A percentile compares a stretch with the other conserved stretches of the same genome.
Evolutionary conservation across 2,329 filamentous ascomycete species (phyloP).

Genomic region (Hypoxylon sp.): DNA sequence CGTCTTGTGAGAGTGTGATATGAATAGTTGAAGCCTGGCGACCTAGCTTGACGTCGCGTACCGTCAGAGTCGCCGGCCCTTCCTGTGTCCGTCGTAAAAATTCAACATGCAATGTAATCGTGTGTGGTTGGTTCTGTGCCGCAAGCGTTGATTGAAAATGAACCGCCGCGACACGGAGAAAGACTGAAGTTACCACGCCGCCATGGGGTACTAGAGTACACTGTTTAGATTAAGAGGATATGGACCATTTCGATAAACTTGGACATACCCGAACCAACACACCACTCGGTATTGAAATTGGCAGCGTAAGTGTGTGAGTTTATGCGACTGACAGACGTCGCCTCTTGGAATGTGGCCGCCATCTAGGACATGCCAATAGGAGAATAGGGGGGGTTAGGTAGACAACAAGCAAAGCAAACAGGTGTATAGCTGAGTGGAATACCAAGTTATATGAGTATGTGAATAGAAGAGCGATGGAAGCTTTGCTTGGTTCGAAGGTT

Average conservation of each 20-base stretch:
- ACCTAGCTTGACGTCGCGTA: slow-evolving; percentile 47
- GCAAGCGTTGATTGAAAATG: slow-evolving; percentile 47
- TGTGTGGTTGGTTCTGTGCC: slow-evolving; percentile 44
- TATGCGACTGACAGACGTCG: slow-evolving; percentile 36
- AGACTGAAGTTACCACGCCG: slow-evolving; percentile 71
- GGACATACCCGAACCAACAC: slow-evolving; percentile 44
- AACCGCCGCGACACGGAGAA: slow-evolving; percentile 60
- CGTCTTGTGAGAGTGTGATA: slow-evolving; percentile 44
- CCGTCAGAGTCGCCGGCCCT: slow-evolving; percentile 41
- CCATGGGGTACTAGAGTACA: slow-evolving; percentile 71
- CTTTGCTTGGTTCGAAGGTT: too few relatives aligned
- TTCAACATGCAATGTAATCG: slow-evolving; percentile 43
- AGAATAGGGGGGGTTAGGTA: neutral
- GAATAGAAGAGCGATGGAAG: too few relatives aligned
- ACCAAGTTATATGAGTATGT: too few relatives aligned
- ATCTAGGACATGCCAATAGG: slow-evolving; percentile 18
- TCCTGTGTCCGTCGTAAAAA: slow-evolving; percentile 46
- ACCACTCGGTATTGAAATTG: slow-evolving; percentile 40
- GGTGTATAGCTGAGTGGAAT: too few relatives aligned
- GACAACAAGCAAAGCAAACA: neutral
- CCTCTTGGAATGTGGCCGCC: slow-evolving; percentile 40
- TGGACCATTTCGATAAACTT: neutral
- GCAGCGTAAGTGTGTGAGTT: slow-evolving; percentile 41
- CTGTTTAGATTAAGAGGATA: neutral
- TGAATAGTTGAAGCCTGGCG: slow-evolving; percentile 49